These are phyloP conservation scores for Asterophora parasitica DNA, from an alignment of 768 basidiomycete species.

Conservation along the genomic window DNA sequence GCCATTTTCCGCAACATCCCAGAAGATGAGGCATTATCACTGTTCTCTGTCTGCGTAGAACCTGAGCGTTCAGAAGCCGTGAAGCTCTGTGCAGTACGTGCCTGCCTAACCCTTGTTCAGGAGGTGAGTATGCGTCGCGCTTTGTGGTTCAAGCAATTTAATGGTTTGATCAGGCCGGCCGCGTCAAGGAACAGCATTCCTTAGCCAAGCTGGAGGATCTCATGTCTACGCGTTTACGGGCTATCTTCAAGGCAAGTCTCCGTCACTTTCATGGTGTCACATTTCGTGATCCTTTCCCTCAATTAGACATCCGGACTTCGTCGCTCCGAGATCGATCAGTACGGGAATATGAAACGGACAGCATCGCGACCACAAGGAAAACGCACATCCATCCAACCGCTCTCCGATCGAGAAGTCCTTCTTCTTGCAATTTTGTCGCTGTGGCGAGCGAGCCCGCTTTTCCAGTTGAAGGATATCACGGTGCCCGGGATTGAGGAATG, in stretches of 20 bases:
- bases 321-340: constrained; percentile 57
- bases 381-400: constrained; percentile 47
- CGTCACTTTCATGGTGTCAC: background rate
- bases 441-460: constrained; percentile 55
- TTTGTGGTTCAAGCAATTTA: background rate
- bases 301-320: constrained; percentile 44
- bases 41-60: constrained; percentile 65
- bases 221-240: constrained; percentile 45
- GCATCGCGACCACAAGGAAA: constrained; percentile 58
- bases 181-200: constrained; percentile 53
- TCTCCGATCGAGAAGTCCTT: constrained; percentile 67
- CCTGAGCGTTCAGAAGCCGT: constrained; percentile 78
- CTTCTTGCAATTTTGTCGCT: constrained; percentile 64
- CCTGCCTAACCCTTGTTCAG: constrained; percentile 59
- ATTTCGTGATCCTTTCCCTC: background rate
- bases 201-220: constrained; percentile 42
- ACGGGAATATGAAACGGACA: constrained; percentile 49
- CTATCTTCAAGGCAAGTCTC: constrained; percentile 49
- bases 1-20: constrained; percentile 68
- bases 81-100: constrained; percentile 73
- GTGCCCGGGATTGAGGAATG: constrained; percentile 40
- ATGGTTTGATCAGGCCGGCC: constrained; percentile 30
- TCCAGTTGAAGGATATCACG: constrained; percentile 45
- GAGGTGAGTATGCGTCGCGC: constrained; percentile 42
- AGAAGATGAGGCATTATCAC: constrained; percentile 49